phyloP scores from a whole-genome alignment of 768 basidiomycete species.

The Russula foetens region DNA sequence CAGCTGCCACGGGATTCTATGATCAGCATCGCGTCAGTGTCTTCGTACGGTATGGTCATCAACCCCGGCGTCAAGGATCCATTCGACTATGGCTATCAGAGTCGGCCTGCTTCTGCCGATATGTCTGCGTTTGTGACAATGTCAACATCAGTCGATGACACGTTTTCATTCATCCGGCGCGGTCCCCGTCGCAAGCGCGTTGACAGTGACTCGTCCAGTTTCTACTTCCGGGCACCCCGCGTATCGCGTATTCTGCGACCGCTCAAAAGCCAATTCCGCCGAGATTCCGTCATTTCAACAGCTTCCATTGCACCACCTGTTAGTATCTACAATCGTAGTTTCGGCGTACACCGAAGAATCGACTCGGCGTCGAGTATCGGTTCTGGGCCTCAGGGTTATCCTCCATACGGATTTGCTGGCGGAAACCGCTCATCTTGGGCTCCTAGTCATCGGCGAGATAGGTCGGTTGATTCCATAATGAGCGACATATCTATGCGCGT shows the following conservation, averaged over 20 bases:
- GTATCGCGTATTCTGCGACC: slow-evolving; percentile 25
- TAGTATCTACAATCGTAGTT: slow-evolving; percentile 65
- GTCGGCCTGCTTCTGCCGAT: slow-evolving; percentile 51
- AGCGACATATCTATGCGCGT: slow-evolving; percentile 59
- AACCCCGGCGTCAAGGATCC: slow-evolving; percentile 59
- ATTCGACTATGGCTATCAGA: slow-evolving; percentile 56
- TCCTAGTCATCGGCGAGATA: slow-evolving; percentile 42
- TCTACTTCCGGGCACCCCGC: slow-evolving; percentile 52
- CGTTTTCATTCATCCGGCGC: slow-evolving; percentile 52
- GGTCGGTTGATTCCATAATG: slow-evolving; percentile 55
- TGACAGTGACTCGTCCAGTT: slow-evolving; percentile 71
- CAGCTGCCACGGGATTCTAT: slow-evolving; percentile 50
- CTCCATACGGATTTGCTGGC: slow-evolving; percentile 39
- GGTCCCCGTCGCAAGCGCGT: slow-evolving; percentile 43
- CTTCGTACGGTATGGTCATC: slow-evolving; percentile 65
- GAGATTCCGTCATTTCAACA: slow-evolving; percentile 45
- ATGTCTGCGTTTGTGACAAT: slow-evolving; percentile 45
- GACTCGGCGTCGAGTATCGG: slow-evolving; percentile 53
- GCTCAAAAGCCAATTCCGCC: slow-evolving; percentile 43
- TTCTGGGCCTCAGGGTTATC: slow-evolving; percentile 51
- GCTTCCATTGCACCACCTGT: slow-evolving; percentile 57
- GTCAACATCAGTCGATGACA: slow-evolving; percentile 48
- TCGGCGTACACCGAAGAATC: slow-evolving; percentile 38
- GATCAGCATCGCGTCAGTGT: slow-evolving; percentile 71
- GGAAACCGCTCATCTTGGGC: slow-evolving; percentile 55